Base-by-base conservation (phyloP, 306 rosid species). In the Canavalia ensiformis region DNA sequence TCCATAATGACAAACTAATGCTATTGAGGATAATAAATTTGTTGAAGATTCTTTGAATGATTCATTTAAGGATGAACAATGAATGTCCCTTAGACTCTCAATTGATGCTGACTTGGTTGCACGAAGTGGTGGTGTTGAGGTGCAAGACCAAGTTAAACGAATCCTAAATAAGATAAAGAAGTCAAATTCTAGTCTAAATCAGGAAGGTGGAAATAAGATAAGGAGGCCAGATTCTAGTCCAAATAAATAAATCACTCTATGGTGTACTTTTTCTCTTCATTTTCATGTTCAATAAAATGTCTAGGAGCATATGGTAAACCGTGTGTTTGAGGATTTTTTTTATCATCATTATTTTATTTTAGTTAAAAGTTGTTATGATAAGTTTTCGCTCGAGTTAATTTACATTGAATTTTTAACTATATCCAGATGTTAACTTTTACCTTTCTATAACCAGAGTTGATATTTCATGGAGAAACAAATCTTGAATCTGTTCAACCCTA, bases 11-110 rank as follows among this genome's bases (percentile, higher is more conserved):
- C 78, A 80, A 63, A 80, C 79, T 30, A 41, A 11, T 8, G 63
- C 79, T 29, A 79, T 74, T 5, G 84, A 63, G 25, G 84, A 80
- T 13, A 74, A 72, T 41, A 29, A 72, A 41, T 42, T 31, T 41
- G 74, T 2, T 11, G 79, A 42, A 25, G 79, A 80, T 47, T 72
- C 84, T 3, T 80, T 80, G 47, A 51, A 63, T 30, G 84, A 80
- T 50, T 80, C 84, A 10, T 74, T 72, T 30, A 80, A 37, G 30
- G 84, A 80, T 42, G 84, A 37, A 3, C 79, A 72, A 13, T 79
- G 72, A 66, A 80, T 80, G 84, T 80, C 84, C 46, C 84, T 80
- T 80, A 72, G 79, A 63, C 79, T 80, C 6, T 80, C 84, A 3
- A 72, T 80, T 42, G 84, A 80, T 18, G 84, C 49, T 8, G 84